phyloP scores from a whole-genome alignment of 768 basidiomycete genomes.

The Lentinula aciculospora region DNA sequence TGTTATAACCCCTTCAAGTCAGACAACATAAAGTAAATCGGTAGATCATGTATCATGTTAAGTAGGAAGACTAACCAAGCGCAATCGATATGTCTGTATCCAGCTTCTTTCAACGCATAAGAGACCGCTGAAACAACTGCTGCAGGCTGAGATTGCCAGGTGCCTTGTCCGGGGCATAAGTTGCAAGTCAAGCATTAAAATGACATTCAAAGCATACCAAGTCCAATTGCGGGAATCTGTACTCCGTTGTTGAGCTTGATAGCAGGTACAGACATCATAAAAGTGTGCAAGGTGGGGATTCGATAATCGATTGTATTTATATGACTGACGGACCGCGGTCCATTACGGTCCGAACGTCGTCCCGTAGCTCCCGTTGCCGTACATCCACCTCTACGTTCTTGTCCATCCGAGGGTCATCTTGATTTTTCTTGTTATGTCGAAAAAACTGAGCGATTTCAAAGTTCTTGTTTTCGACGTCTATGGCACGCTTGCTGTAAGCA shows the following conservation, averaged over 20 bases:
- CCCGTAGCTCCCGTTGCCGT: no score
- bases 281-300: neutral
- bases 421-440: neutral
- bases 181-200: neutral
- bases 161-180: conserved; percentile 37
- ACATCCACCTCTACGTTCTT: no score
- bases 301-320: neutral
- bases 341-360: no score
- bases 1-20: conserved; percentile 50
- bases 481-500: conserved; percentile 58
- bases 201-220: conserved; percentile 8
- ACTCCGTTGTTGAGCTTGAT: conserved; percentile 12
- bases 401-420: no score
- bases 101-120: conserved; percentile 61
- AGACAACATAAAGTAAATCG: neutral
- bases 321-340: neutral
- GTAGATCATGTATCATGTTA: neutral
- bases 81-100: conserved; percentile 75
- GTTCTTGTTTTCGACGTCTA: conserved; percentile 73
- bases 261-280: conserved; percentile 5
- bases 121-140: conserved; percentile 70
- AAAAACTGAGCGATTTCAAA: conserved; percentile 37
- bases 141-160: conserved; percentile 75
- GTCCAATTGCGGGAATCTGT: conserved; percentile 11
- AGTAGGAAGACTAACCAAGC: conserved; percentile 34